Evolutionary conservation across 169 alveolate genomes (phyloP).

Genomic region (Eimeria brunetti): DNA sequence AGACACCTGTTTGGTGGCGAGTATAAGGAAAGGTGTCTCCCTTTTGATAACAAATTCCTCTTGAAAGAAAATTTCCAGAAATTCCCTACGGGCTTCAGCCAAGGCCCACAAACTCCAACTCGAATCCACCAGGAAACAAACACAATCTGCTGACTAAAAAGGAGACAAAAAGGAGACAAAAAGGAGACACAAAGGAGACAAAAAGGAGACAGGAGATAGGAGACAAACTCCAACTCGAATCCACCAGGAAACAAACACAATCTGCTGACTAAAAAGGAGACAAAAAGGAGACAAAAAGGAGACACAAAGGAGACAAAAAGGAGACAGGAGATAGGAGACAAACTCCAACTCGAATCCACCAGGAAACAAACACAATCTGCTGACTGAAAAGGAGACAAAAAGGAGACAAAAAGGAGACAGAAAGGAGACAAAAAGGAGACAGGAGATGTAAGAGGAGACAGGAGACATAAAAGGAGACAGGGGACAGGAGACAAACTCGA

Average conservation of each 20-base stretch:
- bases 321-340: not conserved
- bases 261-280: not conserved
- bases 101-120: not conserved
- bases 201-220: not conserved
- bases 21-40: slow-evolving; percentile 20
- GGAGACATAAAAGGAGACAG: not conserved
- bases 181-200: not conserved
- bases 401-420: not conserved
- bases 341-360: not conserved
- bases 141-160: not conserved
- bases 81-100: slow-evolving; percentile 49
- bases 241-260: slow-evolving; percentile 1
- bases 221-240: not conserved
- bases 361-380: slow-evolving; percentile 18
- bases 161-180: slow-evolving; percentile 8
- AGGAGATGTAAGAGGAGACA: not conserved
- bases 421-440: not conserved
- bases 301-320: too few species aligned
- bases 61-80: slow-evolving; percentile 40
- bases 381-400: not conserved
- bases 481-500: not conserved
- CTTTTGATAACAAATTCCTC: slow-evolving; percentile 53
- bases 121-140: not conserved
- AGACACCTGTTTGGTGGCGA: slow-evolving; percentile 65
- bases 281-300: not conserved